Conservation (phyloP, 148 eudicot genomes). For the Rhododendron vialii region DNA sequence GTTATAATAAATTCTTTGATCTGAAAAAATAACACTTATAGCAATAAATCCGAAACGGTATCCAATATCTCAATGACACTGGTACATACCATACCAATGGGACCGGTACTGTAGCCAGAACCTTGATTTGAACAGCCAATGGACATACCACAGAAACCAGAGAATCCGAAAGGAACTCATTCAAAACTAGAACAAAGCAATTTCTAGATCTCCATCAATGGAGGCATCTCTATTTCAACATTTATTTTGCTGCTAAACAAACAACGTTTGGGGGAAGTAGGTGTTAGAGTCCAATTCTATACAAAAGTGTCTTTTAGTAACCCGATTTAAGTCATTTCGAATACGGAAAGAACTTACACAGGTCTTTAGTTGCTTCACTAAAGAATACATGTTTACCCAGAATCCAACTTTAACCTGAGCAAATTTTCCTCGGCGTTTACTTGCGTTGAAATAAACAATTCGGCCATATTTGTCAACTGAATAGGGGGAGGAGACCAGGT, state of each 20-base stretch:
- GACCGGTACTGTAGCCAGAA: too few species aligned
- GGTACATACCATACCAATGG: too few species aligned
- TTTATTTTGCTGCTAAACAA: neutral
- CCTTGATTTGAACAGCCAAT: neutral
- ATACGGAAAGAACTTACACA: neutral
- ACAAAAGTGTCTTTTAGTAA: neutral
- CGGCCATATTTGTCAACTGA: neutral
- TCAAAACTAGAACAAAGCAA: neutral
- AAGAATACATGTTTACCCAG: neutral
- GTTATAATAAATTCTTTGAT: neutral
- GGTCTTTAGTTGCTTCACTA: neutral
- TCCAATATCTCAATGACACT: too few species aligned
- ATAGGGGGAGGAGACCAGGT: neutral
- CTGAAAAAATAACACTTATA: too few species aligned
- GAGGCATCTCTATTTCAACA: neutral
- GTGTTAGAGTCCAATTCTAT: neutral
- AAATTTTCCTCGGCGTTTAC: neutral
- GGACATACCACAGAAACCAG: neutral
- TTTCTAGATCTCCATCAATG: neutral
- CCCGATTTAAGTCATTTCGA: neutral
- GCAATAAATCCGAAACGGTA: too few species aligned
- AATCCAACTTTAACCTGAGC: neutral
- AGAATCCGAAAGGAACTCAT: neutral
- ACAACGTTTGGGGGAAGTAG: neutral
- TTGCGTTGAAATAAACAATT: neutral